phyloP scores from a whole-genome alignment of 768 basidiomycete genomes.

The Amanita subjunquillea region DNA sequence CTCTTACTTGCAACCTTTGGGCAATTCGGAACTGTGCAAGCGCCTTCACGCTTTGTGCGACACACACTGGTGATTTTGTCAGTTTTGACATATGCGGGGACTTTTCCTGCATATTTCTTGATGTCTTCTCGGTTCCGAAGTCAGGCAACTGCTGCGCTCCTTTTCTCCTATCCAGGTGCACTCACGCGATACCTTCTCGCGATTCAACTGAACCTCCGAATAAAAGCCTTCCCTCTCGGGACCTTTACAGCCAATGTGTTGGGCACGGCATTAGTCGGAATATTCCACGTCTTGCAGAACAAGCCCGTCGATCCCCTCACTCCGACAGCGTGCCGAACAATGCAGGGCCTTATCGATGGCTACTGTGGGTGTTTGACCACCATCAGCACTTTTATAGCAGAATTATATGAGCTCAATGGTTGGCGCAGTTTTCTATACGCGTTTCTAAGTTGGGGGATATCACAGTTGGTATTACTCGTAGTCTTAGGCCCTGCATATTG shows the following conservation, averaged over 20 bases:
- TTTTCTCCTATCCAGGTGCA: conserved; percentile 86
- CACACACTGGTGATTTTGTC: conserved; percentile 43
- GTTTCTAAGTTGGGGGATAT: conserved; percentile 52
- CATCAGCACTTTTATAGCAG: conserved; percentile 86
- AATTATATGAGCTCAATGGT: conserved; percentile 48
- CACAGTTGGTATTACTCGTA: conserved; percentile 61
- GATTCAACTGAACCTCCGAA: conserved; percentile 53
- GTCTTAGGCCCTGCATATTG: conserved; percentile 62
- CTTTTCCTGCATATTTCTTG: conserved; percentile 70
- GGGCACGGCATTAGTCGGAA: conserved; percentile 77
- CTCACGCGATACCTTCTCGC: conserved; percentile 78
- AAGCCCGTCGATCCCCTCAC: conserved; percentile 29
- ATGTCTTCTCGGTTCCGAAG: conserved; percentile 61
- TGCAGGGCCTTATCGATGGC: conserved; percentile 82
- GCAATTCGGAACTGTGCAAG: conserved; percentile 13
- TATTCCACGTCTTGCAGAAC: conserved; percentile 64
- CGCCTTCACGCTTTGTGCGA: conserved; percentile 31
- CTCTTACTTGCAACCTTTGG: conserved; percentile 30
- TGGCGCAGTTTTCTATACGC: conserved; percentile 63
- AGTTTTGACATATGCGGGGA: conserved; percentile 61
- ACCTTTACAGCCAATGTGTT: conserved; percentile 67
- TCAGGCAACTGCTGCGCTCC: conserved; percentile 74
- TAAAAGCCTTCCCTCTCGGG: conserved; percentile 61
- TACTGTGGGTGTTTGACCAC: conserved; percentile 95
- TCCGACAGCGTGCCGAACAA: conserved; percentile 49